Conservation (phyloP, 1,284 basidiomycete genomes). For the Ustilago shanxiensis region DNA sequence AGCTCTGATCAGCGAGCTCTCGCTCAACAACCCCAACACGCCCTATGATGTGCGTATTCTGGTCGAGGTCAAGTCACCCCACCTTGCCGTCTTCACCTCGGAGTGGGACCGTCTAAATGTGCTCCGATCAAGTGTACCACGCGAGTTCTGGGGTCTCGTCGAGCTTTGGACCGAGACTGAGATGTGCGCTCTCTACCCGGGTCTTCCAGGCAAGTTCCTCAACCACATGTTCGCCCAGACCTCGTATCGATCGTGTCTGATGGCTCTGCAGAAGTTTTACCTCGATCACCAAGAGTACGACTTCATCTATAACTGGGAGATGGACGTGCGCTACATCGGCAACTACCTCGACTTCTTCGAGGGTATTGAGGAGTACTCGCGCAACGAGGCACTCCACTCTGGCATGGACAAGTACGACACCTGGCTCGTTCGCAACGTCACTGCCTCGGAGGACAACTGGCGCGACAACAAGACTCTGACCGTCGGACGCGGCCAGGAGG, state of each 20-base stretch:
- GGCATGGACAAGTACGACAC: constrained; percentile 70
- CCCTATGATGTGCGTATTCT: constrained; percentile 69
- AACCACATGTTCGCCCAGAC: constrained; percentile 70
- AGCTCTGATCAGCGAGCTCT: constrained; percentile 68
- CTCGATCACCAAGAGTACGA: constrained; percentile 70
- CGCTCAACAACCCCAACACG: constrained; percentile 69
- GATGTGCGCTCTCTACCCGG: constrained; percentile 69
- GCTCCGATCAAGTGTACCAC: constrained; percentile 64
- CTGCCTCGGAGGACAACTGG: constrained; percentile 66
- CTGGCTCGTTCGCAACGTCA: constrained; percentile 67
- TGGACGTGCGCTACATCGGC: constrained; percentile 70
- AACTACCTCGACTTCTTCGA: constrained; percentile 70
- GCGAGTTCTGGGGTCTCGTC: constrained; percentile 70
- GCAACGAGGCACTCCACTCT: constrained; percentile 65
- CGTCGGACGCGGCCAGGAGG: constrained; percentile 63
- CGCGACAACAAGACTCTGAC: constrained; percentile 52
- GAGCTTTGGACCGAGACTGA: constrained; percentile 70
- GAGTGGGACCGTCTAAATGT: constrained; percentile 70
- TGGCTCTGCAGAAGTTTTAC: constrained; percentile 70
- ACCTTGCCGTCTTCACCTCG: constrained; percentile 68
- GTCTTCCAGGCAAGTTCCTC: constrained; percentile 67
- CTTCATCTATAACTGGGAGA: constrained; percentile 70
- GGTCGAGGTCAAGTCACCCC: constrained; percentile 68
- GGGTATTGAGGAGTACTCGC: constrained; percentile 67
- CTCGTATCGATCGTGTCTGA: constrained; percentile 69